A percentile compares a stretch with the other conserved stretches of the same genome.
phyloP scores from a whole-genome alignment of 768 basidiomycete genomes.

The Boletus tylopilopsis region DNA sequence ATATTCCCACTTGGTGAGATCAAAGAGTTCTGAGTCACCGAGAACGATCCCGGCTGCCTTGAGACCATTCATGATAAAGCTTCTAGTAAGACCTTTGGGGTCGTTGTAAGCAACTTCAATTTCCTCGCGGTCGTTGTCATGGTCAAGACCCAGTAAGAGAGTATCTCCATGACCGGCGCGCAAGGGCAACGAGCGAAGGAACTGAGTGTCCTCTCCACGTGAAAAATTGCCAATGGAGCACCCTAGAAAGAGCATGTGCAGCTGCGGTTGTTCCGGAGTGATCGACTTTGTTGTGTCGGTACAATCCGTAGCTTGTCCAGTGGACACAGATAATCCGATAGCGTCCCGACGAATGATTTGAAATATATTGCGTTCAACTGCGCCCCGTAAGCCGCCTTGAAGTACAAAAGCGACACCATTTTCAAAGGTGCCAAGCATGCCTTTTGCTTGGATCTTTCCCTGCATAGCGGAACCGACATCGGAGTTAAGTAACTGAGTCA shows the following conservation, averaged over 20 bases:
- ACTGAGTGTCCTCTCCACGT: slow-evolving; percentile 61
- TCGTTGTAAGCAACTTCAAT: slow-evolving; percentile 91
- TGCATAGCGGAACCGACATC: slow-evolving; percentile 55
- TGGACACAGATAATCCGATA: slow-evolving; percentile 37
- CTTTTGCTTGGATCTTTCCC: slow-evolving; percentile 76
- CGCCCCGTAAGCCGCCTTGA: slow-evolving; percentile 31
- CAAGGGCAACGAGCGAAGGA: slow-evolving; percentile 77
- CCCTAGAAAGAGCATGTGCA: slow-evolving; percentile 89
- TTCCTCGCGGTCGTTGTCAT: slow-evolving; percentile 61
- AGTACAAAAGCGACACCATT: slow-evolving; percentile 79
- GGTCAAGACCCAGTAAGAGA: slow-evolving; percentile 87
- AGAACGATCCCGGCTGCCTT: slow-evolving; percentile 62
- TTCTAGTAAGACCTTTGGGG: slow-evolving; percentile 60
- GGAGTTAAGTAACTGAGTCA: slow-evolving; percentile 61
- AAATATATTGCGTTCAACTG: slow-evolving; percentile 8
- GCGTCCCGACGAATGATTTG: slow-evolving; percentile 21
- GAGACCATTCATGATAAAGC: slow-evolving; percentile 87
- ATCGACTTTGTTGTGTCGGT: slow-evolving; percentile 32
- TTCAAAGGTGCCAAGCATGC: slow-evolving; percentile 90
- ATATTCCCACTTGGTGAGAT: slow-evolving; percentile 73
- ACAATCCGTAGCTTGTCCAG: slow-evolving; percentile 8
- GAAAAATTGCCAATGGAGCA: slow-evolving; percentile 90
- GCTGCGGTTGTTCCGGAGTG: slow-evolving; percentile 49
- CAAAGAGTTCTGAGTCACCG: slow-evolving; percentile 63
- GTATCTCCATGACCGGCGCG: slow-evolving; percentile 75